Evolutionary conservation across 2,329 filamentous ascomycete species (phyloP).

Genomic region (Aspergillus felis): DNA sequence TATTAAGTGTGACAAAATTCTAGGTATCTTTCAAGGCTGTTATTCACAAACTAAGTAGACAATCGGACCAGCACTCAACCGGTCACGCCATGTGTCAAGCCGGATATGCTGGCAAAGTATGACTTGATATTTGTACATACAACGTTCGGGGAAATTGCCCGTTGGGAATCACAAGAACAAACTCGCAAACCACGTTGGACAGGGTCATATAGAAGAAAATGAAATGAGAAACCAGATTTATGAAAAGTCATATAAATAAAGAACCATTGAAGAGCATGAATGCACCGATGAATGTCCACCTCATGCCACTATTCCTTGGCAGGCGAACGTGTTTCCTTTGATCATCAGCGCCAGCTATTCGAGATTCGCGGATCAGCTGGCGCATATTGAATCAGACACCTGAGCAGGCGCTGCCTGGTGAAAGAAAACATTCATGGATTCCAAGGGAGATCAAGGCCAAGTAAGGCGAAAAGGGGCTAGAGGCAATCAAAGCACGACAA

Average conservation of each 20-base stretch:
- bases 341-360: neutral
- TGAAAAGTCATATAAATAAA: neutral
- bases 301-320: neutral
- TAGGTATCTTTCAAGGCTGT: neutral
- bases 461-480: neutral
- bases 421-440: neutral
- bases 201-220: slow-evolving; percentile 1
- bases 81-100: neutral
- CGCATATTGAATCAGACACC: no score
- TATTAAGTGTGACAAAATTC: neutral
- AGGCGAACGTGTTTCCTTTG: neutral
- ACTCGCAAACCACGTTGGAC: slow-evolving; percentile 4
- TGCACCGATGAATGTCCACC: neutral
- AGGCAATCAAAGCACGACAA: neutral
- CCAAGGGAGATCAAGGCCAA: neutral
- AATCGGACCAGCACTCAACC: neutral
- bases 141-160: slow-evolving; percentile 18
- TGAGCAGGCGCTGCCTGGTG: neutral
- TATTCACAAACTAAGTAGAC: neutral
- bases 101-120: slow-evolving; percentile 3
- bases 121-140: slow-evolving; percentile 19
- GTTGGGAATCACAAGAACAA: slow-evolving; percentile 10
- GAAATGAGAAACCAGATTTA: slow-evolving; percentile 2
- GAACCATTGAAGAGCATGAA: slow-evolving; percentile 6
- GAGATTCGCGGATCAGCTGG: neutral